Evolutionary conservation across 495 filamentous ascomycete genomes (phyloP), one percentile per base, ranked within the genome.

Genomic region (Lophium mytilinum): DNA sequence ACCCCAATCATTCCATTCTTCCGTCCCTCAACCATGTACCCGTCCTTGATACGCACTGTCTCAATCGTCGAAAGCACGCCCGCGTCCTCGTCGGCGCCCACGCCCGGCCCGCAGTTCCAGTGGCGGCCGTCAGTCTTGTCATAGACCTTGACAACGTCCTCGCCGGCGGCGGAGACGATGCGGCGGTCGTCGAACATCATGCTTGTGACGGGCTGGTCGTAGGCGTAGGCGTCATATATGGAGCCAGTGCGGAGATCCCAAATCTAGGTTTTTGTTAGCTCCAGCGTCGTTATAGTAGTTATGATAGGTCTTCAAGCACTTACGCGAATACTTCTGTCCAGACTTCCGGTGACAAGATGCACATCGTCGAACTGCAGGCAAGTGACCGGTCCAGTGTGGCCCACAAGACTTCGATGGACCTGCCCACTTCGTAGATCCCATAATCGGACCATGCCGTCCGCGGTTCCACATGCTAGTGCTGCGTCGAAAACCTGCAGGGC

Each of bases 181-280:
- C 93, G 83, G 30, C 91, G 84, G 11, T 78, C 76, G 70, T 99
- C 93, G 66, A 99, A 99, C 84, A 93, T 93, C 93, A 97, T 97
- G 76, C 86, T 90, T 21, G 89, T 95, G 59, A 99, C 80, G 0
- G 92, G 85, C 66, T 89, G 78, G 67, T 96, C 90, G 69, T 96
- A 99, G 42, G 93, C 93, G 66, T 88, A 99, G 34, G 91, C 94
- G 68, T 99, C 93, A 67, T 86, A 89, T 62, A 99, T 96, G 12
- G 90, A 91, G 39, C 93, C 93, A 12, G 87, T 99, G 40, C 93
- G 87, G 42, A 99, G 84, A 75, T 99, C 93, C 93, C 93, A 99
- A 68, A 99, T 96, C 93, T 98, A 48, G 24, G 53, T 7, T 48
- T 15, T 5, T 47, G 30, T 37, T 51, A 43, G 56, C 40, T 30